Base-by-base conservation (phyloP, 2,329 filamentous ascomycete genomes). In the Amesomyces nigricolor region DNA sequence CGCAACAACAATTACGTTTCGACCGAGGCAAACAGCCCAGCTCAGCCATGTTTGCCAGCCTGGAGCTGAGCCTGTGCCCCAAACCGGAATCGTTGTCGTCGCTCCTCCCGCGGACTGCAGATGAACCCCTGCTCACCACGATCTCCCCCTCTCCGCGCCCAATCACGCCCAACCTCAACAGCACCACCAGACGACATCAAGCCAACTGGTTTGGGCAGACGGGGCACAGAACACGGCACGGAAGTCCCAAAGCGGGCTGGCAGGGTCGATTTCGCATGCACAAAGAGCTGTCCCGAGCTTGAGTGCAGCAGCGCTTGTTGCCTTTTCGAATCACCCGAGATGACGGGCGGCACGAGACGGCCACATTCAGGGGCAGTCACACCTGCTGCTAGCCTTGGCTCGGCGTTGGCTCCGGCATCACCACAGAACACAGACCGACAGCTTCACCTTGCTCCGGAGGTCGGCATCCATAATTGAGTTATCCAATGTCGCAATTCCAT, bases 191-290 rank as follows among this genome's bases (percentile, higher is more conserved):
- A 37, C 49, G 26, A 43, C 40, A 29, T n/a, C 11, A 48, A 17
- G 19, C 43, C 43, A 47, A 39, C 48, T 38, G 19, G 35, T 56
- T 44, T 51, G 26, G 53, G 51, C 45, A 54, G 43, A 37, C 32
- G 51, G 35, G 53, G 47, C 49, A 57, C 54, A 56, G 43, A 51
- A 49, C 45, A 46, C 38, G 43, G 50, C 45, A 61, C 62, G 61
- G 59, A 58, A 60, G 51, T 39, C 61, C 60, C 43, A 62, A 63
- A 61, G 43, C 32, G 56, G 61, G 55, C 32, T 58, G 43, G 43
- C 39, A 26, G 43, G 37, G 49, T 43, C 26, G 46, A 53, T 58
- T 43, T 50, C 40, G 22, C 50, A 57, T 58, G 57, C 58, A 45
- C 49, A 58, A 60, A 57, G 48, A 53, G 56, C 40, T 58, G 53